These are phyloP conservation scores for Rachicladosporium sp. DNA, from an alignment of 2,329 filamentous ascomycete species.

Conservation along the genomic window DNA sequence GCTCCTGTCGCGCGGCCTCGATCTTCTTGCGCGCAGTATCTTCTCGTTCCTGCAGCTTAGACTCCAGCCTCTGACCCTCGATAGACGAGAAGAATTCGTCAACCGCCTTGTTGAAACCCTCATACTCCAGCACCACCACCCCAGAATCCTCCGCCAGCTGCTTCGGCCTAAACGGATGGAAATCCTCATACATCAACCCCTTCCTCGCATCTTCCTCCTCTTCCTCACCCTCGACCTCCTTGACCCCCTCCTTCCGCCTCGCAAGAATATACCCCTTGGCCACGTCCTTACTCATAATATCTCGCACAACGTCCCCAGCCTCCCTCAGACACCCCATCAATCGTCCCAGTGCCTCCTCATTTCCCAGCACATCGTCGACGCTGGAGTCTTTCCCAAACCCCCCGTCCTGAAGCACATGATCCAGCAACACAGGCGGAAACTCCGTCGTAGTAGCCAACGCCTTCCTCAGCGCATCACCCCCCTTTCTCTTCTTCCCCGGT, in stretches of 20 bases:
- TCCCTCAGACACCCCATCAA: constrained; percentile 57
- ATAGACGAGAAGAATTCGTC: constrained; percentile 97
- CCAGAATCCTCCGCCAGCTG: constrained; percentile 61
- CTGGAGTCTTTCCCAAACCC: constrained; percentile 57
- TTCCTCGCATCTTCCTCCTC: constrained; percentile 21
- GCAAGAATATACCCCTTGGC: constrained; percentile 83
- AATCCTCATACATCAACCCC: constrained; percentile 73
- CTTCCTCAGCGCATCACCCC: constrained; percentile 64
- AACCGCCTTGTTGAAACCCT: constrained; percentile 82
- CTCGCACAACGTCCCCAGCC: constrained; percentile 56
- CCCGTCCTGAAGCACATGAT: constrained; percentile 64
- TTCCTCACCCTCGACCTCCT: constrained; percentile 11
- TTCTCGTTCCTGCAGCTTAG: constrained; percentile 69
- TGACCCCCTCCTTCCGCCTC: constrained; percentile 34
- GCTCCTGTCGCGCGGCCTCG: constrained; percentile 71
- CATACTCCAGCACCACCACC: constrained; percentile 60
- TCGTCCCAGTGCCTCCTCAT: constrained; percentile 50
- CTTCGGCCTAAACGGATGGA: constrained; percentile 77
- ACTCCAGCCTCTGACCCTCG: constrained; percentile 85
- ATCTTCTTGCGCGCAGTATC: constrained; percentile 70
- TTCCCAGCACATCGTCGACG: constrained; percentile 57
- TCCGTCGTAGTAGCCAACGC: constrained; percentile 78
- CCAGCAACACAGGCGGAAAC: constrained; percentile 73
- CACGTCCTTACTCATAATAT: constrained; percentile 52
- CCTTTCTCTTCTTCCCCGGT: constrained; percentile 54